Conservation (phyloP, 2,329 filamentous ascomycete genomes). For the Alternaria hordeiaustralica region DNA sequence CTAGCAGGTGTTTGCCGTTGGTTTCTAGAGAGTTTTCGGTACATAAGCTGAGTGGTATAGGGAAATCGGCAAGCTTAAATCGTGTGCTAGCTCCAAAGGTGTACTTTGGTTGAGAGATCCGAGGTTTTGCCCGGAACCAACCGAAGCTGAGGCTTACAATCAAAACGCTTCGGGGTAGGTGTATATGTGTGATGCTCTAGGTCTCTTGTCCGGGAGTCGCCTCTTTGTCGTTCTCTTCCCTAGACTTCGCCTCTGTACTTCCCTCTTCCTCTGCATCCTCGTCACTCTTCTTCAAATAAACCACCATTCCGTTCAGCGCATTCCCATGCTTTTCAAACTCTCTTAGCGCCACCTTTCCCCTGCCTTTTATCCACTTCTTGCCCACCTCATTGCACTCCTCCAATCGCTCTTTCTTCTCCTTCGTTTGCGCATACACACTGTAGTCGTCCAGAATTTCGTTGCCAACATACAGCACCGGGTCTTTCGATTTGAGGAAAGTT, state of each 20-base stretch:
- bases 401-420: conserved; percentile 32
- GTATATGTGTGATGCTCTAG: not conserved
- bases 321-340: conserved; percentile 41
- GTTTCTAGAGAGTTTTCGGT: too few relatives aligned
- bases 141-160: not conserved
- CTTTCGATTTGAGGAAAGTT: conserved; percentile 32
- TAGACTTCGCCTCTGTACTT: not conserved
- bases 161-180: not conserved
- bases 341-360: conserved; percentile 22
- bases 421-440: conserved; percentile 27
- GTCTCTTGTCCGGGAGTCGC: not conserved
- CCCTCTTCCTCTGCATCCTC: not conserved
- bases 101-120: not conserved
- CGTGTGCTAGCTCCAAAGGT: too few relatives aligned
- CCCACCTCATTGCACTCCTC: conserved; percentile 39
- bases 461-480: conserved; percentile 45
- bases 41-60: too few relatives aligned
- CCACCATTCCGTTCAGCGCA: conserved; percentile 43
- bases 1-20: too few relatives aligned
- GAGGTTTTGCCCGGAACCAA: not conserved
- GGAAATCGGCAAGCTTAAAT: too few relatives aligned
- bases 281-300: conserved; percentile 26
- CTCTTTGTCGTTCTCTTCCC: accelerated
- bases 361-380: conserved; percentile 26
- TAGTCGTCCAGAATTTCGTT: conserved; percentile 47